These are phyloP conservation scores for Jatropha multifida DNA, from an alignment of 441 rosid species.

Conservation along the genomic window DNA sequence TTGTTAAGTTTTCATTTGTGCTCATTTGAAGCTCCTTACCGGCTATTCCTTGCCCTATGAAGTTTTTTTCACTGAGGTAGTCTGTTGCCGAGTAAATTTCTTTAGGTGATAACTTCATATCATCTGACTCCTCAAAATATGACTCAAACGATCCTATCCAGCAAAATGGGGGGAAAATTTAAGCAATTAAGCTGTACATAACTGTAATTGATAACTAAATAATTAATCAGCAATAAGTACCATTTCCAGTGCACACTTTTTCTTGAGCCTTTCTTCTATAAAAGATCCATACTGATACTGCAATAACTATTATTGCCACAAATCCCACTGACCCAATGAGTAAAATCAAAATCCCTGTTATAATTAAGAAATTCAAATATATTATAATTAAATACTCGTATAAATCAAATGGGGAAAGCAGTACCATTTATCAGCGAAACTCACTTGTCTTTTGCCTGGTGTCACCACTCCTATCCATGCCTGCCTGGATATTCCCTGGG, in stretches of 20 bases:
- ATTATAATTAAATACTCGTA: not conserved
- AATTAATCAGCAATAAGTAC: conserved; percentile 17
- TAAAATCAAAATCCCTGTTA: conserved; percentile 34
- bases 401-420: not conserved
- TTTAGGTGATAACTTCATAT: conserved; percentile 39
- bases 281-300: conserved; percentile 29
- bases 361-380: conserved; percentile 12
- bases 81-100: conserved; percentile 52
- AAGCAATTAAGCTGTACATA: not conserved
- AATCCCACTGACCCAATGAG: conserved; percentile 33
- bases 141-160: conserved; percentile 26
- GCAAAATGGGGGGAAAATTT: not conserved
- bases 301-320: conserved; percentile 24
- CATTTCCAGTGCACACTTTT: conserved; percentile 23
- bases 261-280: conserved; percentile 17
- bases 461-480: not conserved
- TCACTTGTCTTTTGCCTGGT: conserved; percentile 24
- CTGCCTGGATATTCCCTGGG: conserved; percentile 23
- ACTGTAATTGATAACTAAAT: not conserved
- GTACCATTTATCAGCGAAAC: not conserved
- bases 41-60: conserved; percentile 62
- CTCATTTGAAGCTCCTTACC: conserved; percentile 38
- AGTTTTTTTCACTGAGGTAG: conserved; percentile 45
- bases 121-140: conserved; percentile 23
- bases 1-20: not conserved